phyloP scores from a whole-genome alignment of 768 basidiomycete genomes.

The Trametes elegans region DNA sequence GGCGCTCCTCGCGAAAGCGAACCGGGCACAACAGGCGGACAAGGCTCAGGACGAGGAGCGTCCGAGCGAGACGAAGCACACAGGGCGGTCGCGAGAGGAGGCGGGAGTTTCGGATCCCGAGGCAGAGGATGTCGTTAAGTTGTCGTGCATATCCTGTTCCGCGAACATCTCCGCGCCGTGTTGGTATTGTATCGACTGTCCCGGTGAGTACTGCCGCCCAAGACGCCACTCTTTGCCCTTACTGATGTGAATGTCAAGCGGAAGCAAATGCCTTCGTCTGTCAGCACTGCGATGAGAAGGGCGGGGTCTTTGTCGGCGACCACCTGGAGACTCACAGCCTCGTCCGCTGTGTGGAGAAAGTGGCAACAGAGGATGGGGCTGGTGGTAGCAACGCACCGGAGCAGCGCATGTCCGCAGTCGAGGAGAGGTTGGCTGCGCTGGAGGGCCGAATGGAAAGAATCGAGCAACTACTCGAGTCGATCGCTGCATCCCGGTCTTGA shows the following conservation, averaged over 20 bases:
- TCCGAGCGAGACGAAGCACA: not conserved
- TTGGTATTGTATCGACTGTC: slow-evolving; percentile 15
- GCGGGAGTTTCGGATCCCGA: not conserved
- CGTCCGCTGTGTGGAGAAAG: not conserved
- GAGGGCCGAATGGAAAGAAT: slow-evolving; percentile 10
- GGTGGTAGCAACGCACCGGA: not conserved
- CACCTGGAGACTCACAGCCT: slow-evolving; percentile 11
- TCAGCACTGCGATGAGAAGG: slow-evolving; percentile 6
- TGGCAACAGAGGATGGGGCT: not conserved
- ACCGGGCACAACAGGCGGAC: no score
- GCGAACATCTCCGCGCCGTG: not conserved
- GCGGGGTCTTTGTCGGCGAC: not conserved
- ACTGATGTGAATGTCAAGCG: not conserved
- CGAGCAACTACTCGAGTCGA: slow-evolving; percentile 5
- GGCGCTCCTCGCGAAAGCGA: not conserved
- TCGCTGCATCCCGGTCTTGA: not conserved
- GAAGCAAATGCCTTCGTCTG: slow-evolving; percentile 11
- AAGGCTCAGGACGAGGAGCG: not conserved
- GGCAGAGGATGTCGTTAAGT: not conserved
- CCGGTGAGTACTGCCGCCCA: not conserved
- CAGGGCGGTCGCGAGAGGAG: not conserved
- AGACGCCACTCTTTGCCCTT: not conserved
- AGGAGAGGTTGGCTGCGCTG: slow-evolving; percentile 1
- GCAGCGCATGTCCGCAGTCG: slow-evolving; percentile 8
- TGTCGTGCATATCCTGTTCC: slow-evolving; percentile 9